These are phyloP conservation scores for Apiospora malaysiana DNA, from an alignment of 2,329 filamentous ascomycete genomes.

Conservation along the genomic window DNA sequence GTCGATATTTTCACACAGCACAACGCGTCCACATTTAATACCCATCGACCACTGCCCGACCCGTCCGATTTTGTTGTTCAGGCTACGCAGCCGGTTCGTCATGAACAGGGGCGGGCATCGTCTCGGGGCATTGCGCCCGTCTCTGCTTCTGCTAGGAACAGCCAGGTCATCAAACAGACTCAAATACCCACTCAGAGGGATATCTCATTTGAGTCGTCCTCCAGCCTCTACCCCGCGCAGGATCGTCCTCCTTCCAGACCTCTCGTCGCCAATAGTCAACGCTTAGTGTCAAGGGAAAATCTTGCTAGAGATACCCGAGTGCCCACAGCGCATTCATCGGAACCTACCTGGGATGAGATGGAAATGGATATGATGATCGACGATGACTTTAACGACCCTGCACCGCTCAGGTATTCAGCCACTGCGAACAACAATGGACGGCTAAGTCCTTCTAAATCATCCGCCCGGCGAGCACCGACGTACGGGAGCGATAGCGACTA, in stretches of 20 bases:
- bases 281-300: not conserved
- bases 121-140: constrained; percentile 36
- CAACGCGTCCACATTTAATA: constrained; percentile 36
- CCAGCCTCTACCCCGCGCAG: not conserved
- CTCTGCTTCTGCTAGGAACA: constrained; percentile 36
- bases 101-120: constrained; percentile 35
- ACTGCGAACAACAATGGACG: not conserved
- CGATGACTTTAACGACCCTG: constrained; percentile 6
- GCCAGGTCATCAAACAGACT: constrained; percentile 59
- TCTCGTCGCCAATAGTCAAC: not conserved
- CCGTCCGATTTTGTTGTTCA: constrained; percentile 45
- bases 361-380: constrained; percentile 16
- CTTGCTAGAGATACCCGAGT: not conserved
- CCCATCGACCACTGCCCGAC: constrained; percentile 27
- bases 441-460: not conserved
- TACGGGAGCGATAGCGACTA: constrained; percentile 47
- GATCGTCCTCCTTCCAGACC: not conserved
- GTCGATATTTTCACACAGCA: constrained; percentile 41
- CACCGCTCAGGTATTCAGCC: not conserved
- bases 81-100: constrained; percentile 49
- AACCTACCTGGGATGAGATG: constrained; percentile 22
- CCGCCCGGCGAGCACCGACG: constrained; percentile 6
- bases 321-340: constrained; percentile 11
- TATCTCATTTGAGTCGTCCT: not conserved
- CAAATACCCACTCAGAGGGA: constrained; percentile 44